Evolutionary conservation across 768 basidiomycete genomes (phyloP).

Genomic region (Omphalotus guepiniiformis): DNA sequence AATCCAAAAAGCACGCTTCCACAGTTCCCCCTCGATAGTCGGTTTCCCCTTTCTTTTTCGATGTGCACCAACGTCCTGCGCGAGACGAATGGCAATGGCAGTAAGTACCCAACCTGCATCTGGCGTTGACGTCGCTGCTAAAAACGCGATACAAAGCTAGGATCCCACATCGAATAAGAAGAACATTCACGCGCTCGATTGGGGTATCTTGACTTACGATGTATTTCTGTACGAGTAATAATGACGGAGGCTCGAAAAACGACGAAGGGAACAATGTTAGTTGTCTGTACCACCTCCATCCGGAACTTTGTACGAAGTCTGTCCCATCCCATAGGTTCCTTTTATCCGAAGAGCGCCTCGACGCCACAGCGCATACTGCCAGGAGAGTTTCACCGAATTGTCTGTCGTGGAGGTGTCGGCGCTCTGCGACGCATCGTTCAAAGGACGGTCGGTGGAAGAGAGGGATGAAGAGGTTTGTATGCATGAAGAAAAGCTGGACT

Average conservation of each 20-base stretch:
- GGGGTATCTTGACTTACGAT: slow-evolving; percentile 21
- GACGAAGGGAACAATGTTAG: slow-evolving; percentile 32
- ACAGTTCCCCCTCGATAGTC: slow-evolving; percentile 45
- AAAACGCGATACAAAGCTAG: slow-evolving; percentile 32
- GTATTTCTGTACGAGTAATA: slow-evolving; percentile 36
- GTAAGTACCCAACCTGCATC: slow-evolving; percentile 30
- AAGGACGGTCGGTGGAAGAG: slow-evolving; percentile 51
- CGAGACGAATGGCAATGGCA: slow-evolving; percentile 36
- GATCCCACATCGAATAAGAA: slow-evolving; percentile 13
- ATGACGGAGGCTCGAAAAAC: slow-evolving; percentile 24
- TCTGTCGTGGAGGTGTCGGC: slow-evolving; percentile 32
- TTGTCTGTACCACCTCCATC: slow-evolving; percentile 40
- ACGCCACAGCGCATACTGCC: slow-evolving; percentile 46
- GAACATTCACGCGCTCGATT: slow-evolving; percentile 9
- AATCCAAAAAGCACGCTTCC: slow-evolving; percentile 42
- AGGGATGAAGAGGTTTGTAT: slow-evolving; percentile 40
- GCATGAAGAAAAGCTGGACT: slow-evolving; percentile 47
- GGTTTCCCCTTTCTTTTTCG: slow-evolving; percentile 1
- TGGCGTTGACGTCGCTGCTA: slow-evolving; percentile 23
- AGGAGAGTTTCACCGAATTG: slow-evolving; percentile 39
- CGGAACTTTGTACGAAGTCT: slow-evolving; percentile 33
- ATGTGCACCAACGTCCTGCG: slow-evolving; percentile 41
- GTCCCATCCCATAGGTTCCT: slow-evolving; percentile 26
- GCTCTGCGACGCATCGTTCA: slow-evolving; percentile 21
- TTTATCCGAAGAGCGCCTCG: slow-evolving; percentile 38